Evolutionary conservation across 345 rosid species (phyloP), one percentile per base, ranked within the genome.

Genomic region (Citrus maxima): DNA sequence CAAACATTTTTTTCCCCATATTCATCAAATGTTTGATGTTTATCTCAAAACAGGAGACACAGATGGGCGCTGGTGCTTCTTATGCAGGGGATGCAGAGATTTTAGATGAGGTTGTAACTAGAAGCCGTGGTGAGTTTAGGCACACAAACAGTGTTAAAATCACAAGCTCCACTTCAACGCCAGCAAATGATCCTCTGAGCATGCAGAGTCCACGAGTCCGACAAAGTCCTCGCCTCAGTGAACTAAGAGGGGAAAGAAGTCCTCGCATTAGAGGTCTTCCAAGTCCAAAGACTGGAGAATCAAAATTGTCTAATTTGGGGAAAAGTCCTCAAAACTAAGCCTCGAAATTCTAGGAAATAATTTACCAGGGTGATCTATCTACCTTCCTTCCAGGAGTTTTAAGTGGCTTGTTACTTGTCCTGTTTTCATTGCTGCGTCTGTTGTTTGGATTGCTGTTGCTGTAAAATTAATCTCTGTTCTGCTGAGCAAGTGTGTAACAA

Each of bases 81-180:
- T 75, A 67, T 70, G 92, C 86, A 59, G 93, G 83, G 70, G 93
- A 87, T 34, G 90, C 83, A 42, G 99, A 95, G 88, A 88, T 95
- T 76, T 82, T 95, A 42, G 99, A 95, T 55, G 97, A 91, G 79
- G 89, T 90, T n/a, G 82, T 95, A 10, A 93, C 99, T 13, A 78
- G 99, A 85, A 93, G 97, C 89, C 93, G 99, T 0, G 98, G 99
- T 60, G 99, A 95, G 87, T 87, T 95, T 80, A 88, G 96, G 81
- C 96, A 85, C 77, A 68, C 89, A 21, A 80, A 82, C 77, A 95
- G 99, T 80, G 95, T 94, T 21, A 95, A 87, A 81, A 73, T 92
- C 59, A 87, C 93, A 46, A 93, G 98, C 77, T 88, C 95, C 76
- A 92, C 85, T 1, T 59, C 91, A 12, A 93, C 97, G 12, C 97